These are phyloP conservation scores for Moesziomyces antarcticus DNA, from an alignment of 1,284 basidiomycete genomes.

Conservation along the genomic window DNA sequence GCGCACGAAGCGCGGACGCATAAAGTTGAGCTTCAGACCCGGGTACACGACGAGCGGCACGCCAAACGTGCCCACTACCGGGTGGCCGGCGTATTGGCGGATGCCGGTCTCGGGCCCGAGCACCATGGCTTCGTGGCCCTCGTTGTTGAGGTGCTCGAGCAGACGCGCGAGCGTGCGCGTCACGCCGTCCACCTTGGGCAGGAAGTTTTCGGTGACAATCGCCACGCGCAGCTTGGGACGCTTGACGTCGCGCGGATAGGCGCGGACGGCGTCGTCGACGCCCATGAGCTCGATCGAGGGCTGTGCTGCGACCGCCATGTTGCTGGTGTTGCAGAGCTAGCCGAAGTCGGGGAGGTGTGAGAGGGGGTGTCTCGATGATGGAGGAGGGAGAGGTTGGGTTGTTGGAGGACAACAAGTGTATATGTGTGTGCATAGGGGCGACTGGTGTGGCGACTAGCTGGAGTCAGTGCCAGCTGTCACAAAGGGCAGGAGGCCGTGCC, in stretches of 20 bases:
- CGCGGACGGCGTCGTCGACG: conserved; percentile 11
- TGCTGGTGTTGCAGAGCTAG: neutral
- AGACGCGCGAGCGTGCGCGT: conserved; percentile 73
- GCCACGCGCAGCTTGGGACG: conserved; percentile 67
- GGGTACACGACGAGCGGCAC: conserved; percentile 73
- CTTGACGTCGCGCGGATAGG: conserved; percentile 55
- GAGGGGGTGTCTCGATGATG: too few relatives aligned
- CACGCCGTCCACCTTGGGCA: conserved; percentile 74
- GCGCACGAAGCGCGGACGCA: conserved; percentile 72
- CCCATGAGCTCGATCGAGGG: neutral
- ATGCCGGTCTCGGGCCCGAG: conserved; percentile 72
- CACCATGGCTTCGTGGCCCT: conserved; percentile 73
- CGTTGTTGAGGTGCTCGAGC: conserved; percentile 72
- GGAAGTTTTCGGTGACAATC: conserved; percentile 71
- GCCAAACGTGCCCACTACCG: conserved; percentile 73
- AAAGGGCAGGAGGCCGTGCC: too few relatives aligned
- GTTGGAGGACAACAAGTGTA: too few relatives aligned
- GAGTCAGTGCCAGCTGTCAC: too few relatives aligned
- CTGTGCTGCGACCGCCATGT: conserved; percentile 13
- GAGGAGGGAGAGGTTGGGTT: too few relatives aligned
- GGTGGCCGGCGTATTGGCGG: conserved; percentile 71
- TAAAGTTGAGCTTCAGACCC: conserved; percentile 74
- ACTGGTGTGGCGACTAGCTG: too few relatives aligned
- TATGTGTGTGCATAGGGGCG: too few relatives aligned
- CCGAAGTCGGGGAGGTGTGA: too few relatives aligned